These are phyloP conservation scores for Polychytrium aggregatum DNA, from an alignment of 192 early-diverging fungal genomes.

Conservation along the genomic window DNA sequence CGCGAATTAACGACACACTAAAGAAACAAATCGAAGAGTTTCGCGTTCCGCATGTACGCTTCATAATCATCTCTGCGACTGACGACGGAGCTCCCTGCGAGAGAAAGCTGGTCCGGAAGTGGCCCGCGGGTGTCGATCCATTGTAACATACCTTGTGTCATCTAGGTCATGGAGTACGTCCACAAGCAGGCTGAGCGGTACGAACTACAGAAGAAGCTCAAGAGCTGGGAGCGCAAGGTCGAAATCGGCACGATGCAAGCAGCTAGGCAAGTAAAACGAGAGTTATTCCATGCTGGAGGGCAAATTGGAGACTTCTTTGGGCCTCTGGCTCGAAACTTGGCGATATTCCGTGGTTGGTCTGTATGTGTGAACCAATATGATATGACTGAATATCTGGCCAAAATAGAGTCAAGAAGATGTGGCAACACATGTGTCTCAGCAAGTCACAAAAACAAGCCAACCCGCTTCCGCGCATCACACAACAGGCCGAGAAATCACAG, in stretches of 20 bases:
- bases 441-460: too few relatives aligned
- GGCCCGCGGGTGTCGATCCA: background rate
- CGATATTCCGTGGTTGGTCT: too few relatives aligned
- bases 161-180: slow-evolving; percentile 44
- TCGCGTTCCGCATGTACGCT: slow-evolving; percentile 38
- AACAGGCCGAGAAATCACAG: too few relatives aligned
- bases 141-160: background rate
- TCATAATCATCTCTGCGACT: too few relatives aligned
- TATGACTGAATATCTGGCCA: too few relatives aligned
- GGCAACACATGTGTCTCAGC: slow-evolving; percentile 30
- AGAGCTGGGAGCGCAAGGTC: slow-evolving; percentile 44
- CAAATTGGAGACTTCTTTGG: too few relatives aligned
- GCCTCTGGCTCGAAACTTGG: too few relatives aligned
- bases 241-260: slow-evolving; percentile 44
- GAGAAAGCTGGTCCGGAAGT: background rate
- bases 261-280: too few relatives aligned
- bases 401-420: slow-evolving; percentile 31
- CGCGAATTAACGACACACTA: slow-evolving; percentile 18
- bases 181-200: slow-evolving; percentile 32
- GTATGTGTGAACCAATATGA: too few relatives aligned
- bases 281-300: too few relatives aligned
- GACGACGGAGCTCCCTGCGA: background rate
- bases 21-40: slow-evolving; percentile 33
- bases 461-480: too few relatives aligned
- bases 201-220: slow-evolving; percentile 36